Conservation (phyloP, 2,329 filamentous ascomycete genomes). For the Clarireedia sp. region DNA sequence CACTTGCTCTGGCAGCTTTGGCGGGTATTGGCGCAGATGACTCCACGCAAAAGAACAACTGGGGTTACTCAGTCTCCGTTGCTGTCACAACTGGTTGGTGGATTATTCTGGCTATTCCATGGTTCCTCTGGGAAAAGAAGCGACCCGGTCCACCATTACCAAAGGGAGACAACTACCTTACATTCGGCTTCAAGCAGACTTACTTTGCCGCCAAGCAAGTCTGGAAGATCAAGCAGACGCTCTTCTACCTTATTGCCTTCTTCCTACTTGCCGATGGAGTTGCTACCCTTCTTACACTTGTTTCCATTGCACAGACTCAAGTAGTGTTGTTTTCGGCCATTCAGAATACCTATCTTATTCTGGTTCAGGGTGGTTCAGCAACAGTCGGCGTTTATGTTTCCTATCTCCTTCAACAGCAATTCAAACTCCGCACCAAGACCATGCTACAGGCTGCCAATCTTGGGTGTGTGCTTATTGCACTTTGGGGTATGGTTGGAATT, state of each 20-base stretch:
- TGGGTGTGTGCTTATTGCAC: conserved; percentile 19
- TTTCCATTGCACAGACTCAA: conserved; percentile 26
- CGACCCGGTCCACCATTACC: conserved; percentile 26
- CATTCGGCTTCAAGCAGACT: conserved; percentile 27
- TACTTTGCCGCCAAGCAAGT: conserved; percentile 24
- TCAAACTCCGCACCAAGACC: conserved; percentile 25
- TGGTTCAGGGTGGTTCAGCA: conserved; percentile 24
- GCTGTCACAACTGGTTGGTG: conserved; percentile 27
- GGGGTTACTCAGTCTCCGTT: conserved; percentile 27
- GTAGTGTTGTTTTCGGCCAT: conserved; percentile 26
- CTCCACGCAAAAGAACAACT: conserved; percentile 23
- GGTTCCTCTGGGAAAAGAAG: conserved; percentile 29
- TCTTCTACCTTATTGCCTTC: conserved; percentile 26
- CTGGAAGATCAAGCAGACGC: conserved; percentile 26
- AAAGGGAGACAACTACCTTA: conserved; percentile 23
- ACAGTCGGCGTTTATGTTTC: conserved; percentile 21
- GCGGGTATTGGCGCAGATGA: conserved; percentile 23
- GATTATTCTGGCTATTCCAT: conserved; percentile 27
- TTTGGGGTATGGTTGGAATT: conserved; percentile 28
- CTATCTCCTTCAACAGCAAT: conserved; percentile 23
- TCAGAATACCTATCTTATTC: conserved; percentile 25
- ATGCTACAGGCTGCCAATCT: conserved; percentile 27
- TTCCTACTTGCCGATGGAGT: conserved; percentile 28
- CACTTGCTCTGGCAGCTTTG: conserved; percentile 24
- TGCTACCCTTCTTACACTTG: conserved; percentile 21